These are phyloP conservation scores for Lactarius sp. DNA, from an alignment of 768 basidiomycete species.

Conservation along the genomic window DNA sequence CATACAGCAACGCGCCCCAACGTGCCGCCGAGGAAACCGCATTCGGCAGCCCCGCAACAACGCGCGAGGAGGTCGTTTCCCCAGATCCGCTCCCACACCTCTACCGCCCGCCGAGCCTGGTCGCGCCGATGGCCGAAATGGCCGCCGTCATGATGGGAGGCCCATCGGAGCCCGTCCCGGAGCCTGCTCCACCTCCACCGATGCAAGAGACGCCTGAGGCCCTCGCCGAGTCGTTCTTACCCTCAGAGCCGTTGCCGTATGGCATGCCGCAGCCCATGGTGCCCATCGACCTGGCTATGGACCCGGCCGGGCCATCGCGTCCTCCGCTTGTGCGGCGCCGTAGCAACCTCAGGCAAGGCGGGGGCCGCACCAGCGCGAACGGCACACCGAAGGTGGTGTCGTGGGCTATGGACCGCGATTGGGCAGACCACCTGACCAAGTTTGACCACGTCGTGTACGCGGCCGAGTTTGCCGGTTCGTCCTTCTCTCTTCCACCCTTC, in stretches of 20 bases:
- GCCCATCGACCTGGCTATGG: constrained; percentile 19
- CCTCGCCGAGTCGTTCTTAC: neutral
- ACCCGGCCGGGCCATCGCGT: constrained; percentile 26
- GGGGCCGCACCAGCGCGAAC: constrained; percentile 38
- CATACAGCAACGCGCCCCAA: constrained; percentile 25
- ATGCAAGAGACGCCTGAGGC: constrained; percentile 2
- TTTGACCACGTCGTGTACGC: constrained; percentile 39
- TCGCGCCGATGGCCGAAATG: constrained; percentile 25
- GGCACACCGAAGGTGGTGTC: constrained; percentile 64
- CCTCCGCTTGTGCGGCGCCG: constrained; percentile 43
- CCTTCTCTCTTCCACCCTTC: neutral
- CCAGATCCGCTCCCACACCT: constrained; percentile 45
- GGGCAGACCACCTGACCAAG: constrained; percentile 51
- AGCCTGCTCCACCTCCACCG: neutral
- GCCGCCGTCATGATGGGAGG: constrained; percentile 18
- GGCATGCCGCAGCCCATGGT: constrained; percentile 4
- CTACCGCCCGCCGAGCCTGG: constrained; percentile 35
- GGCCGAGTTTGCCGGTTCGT: constrained; percentile 39
- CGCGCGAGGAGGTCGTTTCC: constrained; percentile 33
- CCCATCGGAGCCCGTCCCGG: constrained; percentile 1
- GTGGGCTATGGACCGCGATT: constrained; percentile 67
- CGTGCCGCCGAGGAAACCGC: constrained; percentile 27
- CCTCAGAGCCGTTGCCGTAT: neutral
- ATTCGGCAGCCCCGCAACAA: neutral
- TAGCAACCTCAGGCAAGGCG: constrained; percentile 57